Evolutionary conservation across 1,139 yeast genomes (phyloP).

Genomic region (Diutina siamensis): DNA sequence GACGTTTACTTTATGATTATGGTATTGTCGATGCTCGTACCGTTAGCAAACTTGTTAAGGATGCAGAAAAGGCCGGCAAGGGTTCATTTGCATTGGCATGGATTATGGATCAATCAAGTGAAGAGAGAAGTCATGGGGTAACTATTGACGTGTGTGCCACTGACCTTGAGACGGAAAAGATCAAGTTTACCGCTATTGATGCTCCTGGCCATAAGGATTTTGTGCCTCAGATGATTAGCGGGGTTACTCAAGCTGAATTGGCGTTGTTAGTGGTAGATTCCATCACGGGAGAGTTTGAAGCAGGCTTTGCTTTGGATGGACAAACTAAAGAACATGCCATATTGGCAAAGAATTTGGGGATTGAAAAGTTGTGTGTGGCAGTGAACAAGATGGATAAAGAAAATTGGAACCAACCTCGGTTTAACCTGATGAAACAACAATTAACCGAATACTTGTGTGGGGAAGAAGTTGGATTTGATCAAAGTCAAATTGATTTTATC

Average conservation of each 20-base stretch:
- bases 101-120: constrained; percentile 93
- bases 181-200: constrained; percentile 79
- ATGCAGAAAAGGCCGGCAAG: constrained; percentile 76
- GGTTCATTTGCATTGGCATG: constrained; percentile 94
- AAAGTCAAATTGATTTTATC: constrained; percentile 45
- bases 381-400: constrained; percentile 81
- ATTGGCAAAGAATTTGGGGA: constrained; percentile 73
- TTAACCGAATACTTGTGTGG: constrained; percentile 44
- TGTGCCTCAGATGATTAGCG: constrained; percentile 44
- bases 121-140: constrained; percentile 84
- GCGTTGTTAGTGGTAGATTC: constrained; percentile 73
- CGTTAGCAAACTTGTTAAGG: constrained; percentile 65
- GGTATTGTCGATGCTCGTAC: constrained; percentile 74
- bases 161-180: constrained; percentile 54
- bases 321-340: constrained; percentile 92
- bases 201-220: constrained; percentile 64
- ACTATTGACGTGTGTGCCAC: constrained; percentile 90
- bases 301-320: constrained; percentile 79
- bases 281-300: constrained; percentile 74
- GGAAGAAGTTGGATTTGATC: constrained; percentile 47
- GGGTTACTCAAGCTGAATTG: constrained; percentile 48
- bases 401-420: constrained; percentile 60
- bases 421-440: constrained; percentile 46
- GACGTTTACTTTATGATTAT: constrained; percentile 69
- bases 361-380: constrained; percentile 63